Evolutionary conservation across 805 yeast species (phyloP), one percentile per base, ranked within the genome.

Genomic region (Candida multigemmis): DNA sequence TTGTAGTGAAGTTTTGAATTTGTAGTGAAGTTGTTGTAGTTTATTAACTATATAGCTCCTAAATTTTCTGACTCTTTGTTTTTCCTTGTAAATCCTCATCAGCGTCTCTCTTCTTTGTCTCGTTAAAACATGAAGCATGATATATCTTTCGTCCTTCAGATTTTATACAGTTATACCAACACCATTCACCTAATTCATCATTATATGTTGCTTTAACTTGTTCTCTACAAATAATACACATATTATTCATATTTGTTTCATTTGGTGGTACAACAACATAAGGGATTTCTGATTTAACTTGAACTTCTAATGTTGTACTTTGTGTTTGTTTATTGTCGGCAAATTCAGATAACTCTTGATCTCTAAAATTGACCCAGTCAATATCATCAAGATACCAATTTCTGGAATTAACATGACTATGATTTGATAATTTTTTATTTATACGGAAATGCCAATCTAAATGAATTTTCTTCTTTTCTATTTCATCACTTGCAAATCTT

Each of bases 371-470:
- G 15, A 71, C 67, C 89, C 94, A 86, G 23, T 74, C 75, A 14
- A 65, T 60, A 35, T 73, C 80, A 35, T 74, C 75, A 33, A 86
- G 54, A 48, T 76, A 87, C 94, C 94, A 87, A 40, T 76, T 69
- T 41, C 96, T 61, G 22, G 83, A 77, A 46, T 82, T 87, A 23
- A 78, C 75, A 15, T 48, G 45, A 14, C 51, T 42, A 13, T 46
- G 40, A 17, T 34, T 38, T 23, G 46, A 40, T 25, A 82, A 60
- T 42, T 80, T 77, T 48, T 83, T 84, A 51, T 85, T 89, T 23
- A 84, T 80, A 41, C 97, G 71, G 60, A 85, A 86, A 60, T 89
- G 97, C 96, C 96, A 89, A 52, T 89, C 98, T 38, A 85, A 58
- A 53, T 91, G 98, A 11, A 71, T 64, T 27, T 77, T 41, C 31